Evolutionary conservation across 345 rosid species (phyloP), one percentile per base, ranked within the genome.

Genomic region (Melaleuca quinquenervia): DNA sequence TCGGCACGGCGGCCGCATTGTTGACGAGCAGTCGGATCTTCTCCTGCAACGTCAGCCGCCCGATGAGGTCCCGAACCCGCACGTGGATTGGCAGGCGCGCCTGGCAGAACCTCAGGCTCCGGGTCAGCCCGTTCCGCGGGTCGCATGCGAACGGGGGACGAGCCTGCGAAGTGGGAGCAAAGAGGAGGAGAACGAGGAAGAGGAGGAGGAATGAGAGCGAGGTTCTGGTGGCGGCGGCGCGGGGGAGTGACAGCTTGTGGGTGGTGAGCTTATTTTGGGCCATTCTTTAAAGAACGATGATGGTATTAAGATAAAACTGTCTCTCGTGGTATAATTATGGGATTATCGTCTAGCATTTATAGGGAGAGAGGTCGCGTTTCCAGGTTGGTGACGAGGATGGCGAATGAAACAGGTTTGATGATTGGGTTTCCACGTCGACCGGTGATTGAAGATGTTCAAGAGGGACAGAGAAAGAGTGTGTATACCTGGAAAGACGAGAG

Each of bases 11-110:
- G 1, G 91, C 90, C 0, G 99, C 99, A 88, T 94, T 93, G 94
- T 94, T 95, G n/a, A 93, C 99, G 5, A 97, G 91, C 85, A 92
- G 84, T 84, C 95, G 90, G 12, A 91, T 90, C 90, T 97, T 97
- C 92, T 97, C 99, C 45, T 89, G 92, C 90, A 96, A 87, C 54
- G 99, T 94, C 85, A 96, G 90, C 88, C 98, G 91, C 41, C 94
- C 94, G 74, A 95, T 88, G 87, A 96, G 89, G 91, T 97, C 99
- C 87, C 87, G 90, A 12, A 91, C 99, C 83, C 99, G 93, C 41
- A 91, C 93, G 13, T 90, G 93, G 24, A 95, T 53, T 27, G 98
- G 98, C 32, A 94, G 74, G 48, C 88, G 84, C 20, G 82, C 87
- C 21, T 89, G 84, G 83, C 99, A 96, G 88, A 96, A 97, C 58